Evolutionary conservation across 345 rosid species (phyloP), one percentile per base, ranked within the genome.

Genomic region (Eucalyptus polybractea): DNA sequence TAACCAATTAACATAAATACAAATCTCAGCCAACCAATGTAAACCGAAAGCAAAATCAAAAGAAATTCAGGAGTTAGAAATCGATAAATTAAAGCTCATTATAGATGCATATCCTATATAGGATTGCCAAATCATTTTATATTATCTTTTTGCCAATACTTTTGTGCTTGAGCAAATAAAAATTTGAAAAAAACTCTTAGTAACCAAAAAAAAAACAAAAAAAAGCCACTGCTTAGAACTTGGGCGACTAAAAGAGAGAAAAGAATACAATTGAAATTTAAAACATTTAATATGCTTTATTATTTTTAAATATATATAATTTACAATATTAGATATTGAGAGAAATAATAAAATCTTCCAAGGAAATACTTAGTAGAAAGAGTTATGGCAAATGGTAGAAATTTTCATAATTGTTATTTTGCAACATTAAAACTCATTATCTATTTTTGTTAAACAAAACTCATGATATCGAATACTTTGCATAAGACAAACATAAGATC

Each of bases 151-250:
- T 33, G 44, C 14, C 40, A 72, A 37, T 72, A 72, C 45, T 19
- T 8, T 3, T 9, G 81, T 72, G 25, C 83, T 37, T 40, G 45
- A 76, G 6, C 27, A 76, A 37, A 76, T 76, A 76, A 76, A 37
- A 76, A 37, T 11, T 76, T 27, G 6, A 33, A 37, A 21, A 37
- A 72, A 76, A 37, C 19, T 76, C 13, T 72, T 10, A 72, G 13
- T 37, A 72, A 72, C 44, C 45, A 21, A 19, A 33, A 33, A 0
- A 0, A 33, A 21, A 19, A 33, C 17, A 0, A 0, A 33, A 33
- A 31, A 67, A 69, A 33, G 16, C 5, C 24, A 69, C 44, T 1
- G 25, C 45, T 72, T 33, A 22, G 25, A 72, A 72, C 25, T 33
- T 72, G 44, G 81, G 25, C 40, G 2, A 33, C 44, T 72, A 37